These are phyloP conservation scores for Aspergillus niger DNA, from an alignment of 2,329 filamentous ascomycete species.

Conservation along the genomic window DNA sequence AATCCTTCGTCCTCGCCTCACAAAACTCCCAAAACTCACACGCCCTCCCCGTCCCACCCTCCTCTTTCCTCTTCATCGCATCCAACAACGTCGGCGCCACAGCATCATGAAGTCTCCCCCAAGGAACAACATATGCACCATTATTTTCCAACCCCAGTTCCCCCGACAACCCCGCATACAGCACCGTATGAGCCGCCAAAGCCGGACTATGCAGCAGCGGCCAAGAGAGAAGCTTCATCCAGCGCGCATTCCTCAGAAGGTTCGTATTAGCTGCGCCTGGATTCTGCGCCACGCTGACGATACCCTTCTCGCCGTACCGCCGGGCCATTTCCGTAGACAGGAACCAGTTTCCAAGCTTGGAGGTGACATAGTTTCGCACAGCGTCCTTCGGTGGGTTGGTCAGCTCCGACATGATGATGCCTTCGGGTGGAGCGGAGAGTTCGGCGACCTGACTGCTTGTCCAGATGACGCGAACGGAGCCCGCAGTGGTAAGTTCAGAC, in stretches of 20 bases:
- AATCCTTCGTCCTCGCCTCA: conserved; percentile 12
- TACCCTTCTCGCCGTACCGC: conserved; percentile 30
- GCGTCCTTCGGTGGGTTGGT: conserved; percentile 5
- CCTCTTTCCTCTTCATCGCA: conserved; percentile 6
- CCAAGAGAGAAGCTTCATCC: conserved; percentile 11
- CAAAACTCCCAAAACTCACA: conserved; percentile 13
- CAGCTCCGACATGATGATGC: conserved; percentile 13
- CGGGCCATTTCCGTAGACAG: conserved; percentile 33
- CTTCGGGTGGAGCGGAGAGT: conserved; percentile 15
- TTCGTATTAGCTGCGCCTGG: conserved; percentile 14
- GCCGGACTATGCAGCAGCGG: conserved; percentile 7
- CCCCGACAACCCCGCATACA: conserved; percentile 5
- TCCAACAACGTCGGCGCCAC: conserved; percentile 9
- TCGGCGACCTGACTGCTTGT: conserved; percentile 24
- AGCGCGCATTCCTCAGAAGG: conserved; percentile 7
- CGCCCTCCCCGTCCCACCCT: conserved; percentile 10
- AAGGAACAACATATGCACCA: conserved; percentile 14
- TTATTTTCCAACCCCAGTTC: conserved; percentile 13
- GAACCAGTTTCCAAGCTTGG: conserved; percentile 36
- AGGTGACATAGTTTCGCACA: conserved; percentile 37
- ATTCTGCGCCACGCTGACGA: conserved; percentile 34
- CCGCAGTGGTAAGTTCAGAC: conserved; percentile 3
- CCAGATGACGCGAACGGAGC: conserved; percentile 42
- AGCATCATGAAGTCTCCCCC: conserved; percentile 12
- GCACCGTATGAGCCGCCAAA: conserved; percentile 9